Evolutionary conservation across 2,329 filamentous ascomycete genomes (phyloP), one percentile per base, ranked within the genome.

Genomic region (Lasiodiplodia sp.): DNA sequence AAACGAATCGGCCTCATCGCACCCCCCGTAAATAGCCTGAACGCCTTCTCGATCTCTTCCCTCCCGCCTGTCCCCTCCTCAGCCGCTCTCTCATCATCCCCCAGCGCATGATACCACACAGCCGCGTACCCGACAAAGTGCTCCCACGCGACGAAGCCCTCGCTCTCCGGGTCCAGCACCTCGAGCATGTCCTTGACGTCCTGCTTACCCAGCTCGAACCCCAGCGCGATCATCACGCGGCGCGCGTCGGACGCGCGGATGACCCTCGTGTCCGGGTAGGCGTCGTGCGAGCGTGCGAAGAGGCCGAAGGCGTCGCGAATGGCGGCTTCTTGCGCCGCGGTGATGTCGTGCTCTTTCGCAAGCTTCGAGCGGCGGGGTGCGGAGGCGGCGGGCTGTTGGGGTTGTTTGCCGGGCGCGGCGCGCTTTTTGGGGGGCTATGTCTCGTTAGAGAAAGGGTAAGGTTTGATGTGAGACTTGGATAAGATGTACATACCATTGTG

Each of bases 291-390:
- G 21, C 57, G 23, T 4, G 79, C 84, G 79, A 98, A 99, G 8
- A 98, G 86, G 25, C 87, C 85, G 79, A 96, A 98, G 16, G 94
- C 94, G 80, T 97, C 94, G 75, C 89, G 90, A 77, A 99, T 97
- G 82, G 97, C 94, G 73, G 87, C 87, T 82, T 98, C 95, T 81
- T 97, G 91, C 72, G 91, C 88, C 51, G 90, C 91, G 16, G 89
- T 91, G 76, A 98, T 89, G 79, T 94, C 91, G 86, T 97, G 90
- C 77, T 97, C 93, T 82, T 94, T 95, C 37, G 95, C 95, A 74
- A 97, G 92, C 79, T 94, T 96, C 69, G 94, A 97, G 75, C 89
- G 89, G 71, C 92, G 91, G 21, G 44, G 31, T 21, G 23, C 16
- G 21, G 34, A 0, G 14, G 56, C 31, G 31, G 31, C 31, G 31